Percentiles rank a stretch among this genome's conserved stretches.
Conservation (phyloP, 2,329 filamentous ascomycete genomes). For the Talaromyces sp. region DNA sequence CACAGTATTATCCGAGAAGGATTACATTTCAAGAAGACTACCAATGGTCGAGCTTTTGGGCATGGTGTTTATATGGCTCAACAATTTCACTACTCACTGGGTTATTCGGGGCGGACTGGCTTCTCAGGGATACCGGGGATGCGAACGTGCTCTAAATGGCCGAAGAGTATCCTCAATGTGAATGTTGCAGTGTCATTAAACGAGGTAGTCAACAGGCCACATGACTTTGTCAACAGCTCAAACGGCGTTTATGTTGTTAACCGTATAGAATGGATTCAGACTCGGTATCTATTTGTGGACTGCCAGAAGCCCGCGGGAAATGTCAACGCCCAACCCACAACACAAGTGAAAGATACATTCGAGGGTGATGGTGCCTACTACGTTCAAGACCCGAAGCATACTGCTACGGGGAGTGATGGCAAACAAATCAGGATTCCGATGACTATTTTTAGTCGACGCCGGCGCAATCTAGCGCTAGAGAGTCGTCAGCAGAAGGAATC, state of each 20-base stretch:
- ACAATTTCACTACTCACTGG: conserved; percentile 54
- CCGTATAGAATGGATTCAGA: conserved; percentile 82
- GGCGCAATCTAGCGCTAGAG: conserved; percentile 26
- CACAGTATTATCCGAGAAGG: conserved; percentile 84
- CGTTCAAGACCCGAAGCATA: conserved; percentile 36
- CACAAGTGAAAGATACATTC: background rate
- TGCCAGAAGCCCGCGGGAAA: conserved; percentile 19
- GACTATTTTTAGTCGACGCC: conserved; percentile 48
- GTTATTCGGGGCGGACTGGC: conserved; percentile 42
- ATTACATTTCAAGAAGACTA: conserved; percentile 63
- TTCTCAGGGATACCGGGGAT: conserved; percentile 14
- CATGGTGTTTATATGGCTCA: conserved; percentile 78
- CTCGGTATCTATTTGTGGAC: conserved; percentile 73
- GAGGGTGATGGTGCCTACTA: conserved; percentile 25
- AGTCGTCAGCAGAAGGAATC: conserved; percentile 16
- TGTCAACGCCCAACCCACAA: background rate
- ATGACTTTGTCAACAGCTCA: conserved; percentile 53
- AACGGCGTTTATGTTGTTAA: conserved; percentile 68
- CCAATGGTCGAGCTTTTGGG: conserved; percentile 68
- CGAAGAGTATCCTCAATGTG: conserved; percentile 62
- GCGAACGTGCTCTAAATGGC: conserved; percentile 52
- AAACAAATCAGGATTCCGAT: conserved; percentile 50
- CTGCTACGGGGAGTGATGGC: conserved; percentile 40
- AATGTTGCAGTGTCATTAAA: conserved; percentile 67
- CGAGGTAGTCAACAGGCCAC: conserved; percentile 75